Conservation (phyloP, 2,329 filamentous ascomycete genomes). For the Verticillium zaregamsianum region DNA sequence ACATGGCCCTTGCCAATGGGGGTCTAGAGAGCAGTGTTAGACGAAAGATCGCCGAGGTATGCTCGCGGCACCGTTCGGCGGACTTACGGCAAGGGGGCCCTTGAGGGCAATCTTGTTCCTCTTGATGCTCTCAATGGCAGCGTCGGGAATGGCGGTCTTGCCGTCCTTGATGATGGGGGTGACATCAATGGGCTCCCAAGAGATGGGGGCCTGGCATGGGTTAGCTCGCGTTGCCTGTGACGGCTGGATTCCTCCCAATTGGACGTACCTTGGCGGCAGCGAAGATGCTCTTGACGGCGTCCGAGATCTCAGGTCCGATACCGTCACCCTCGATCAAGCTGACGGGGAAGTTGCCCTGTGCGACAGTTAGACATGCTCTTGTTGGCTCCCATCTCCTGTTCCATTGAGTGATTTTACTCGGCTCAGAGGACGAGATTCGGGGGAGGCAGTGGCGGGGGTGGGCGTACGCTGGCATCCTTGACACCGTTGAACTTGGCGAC, state of each 20-base stretch:
- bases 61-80: neutral
- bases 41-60: neutral
- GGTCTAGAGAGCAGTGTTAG: constrained; percentile 49
- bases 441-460: constrained; percentile 13
- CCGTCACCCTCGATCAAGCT: constrained; percentile 98
- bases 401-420: constrained; percentile 36
- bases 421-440: neutral
- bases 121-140: constrained; percentile 87
- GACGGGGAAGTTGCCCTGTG: constrained; percentile 88
- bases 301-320: constrained; percentile 95
- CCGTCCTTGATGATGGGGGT: constrained; percentile 91
- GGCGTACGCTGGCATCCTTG: constrained; percentile 80
- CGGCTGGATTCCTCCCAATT: neutral
- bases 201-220: constrained; percentile 68
- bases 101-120: constrained; percentile 97
- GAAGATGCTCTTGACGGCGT: constrained; percentile 99
- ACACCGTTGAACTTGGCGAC: constrained; percentile 92
- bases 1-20: constrained; percentile 98
- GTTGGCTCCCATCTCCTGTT: neutral
- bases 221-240: constrained; percentile 16
- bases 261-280: constrained; percentile 77
- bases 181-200: constrained; percentile 97
- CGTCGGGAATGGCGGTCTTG: constrained; percentile 90
- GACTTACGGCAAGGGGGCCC: constrained; percentile 85
- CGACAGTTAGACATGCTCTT: constrained; percentile 6